Conservation (phyloP, 352 stramenopile species). For the Phytophthora capsici region DNA sequence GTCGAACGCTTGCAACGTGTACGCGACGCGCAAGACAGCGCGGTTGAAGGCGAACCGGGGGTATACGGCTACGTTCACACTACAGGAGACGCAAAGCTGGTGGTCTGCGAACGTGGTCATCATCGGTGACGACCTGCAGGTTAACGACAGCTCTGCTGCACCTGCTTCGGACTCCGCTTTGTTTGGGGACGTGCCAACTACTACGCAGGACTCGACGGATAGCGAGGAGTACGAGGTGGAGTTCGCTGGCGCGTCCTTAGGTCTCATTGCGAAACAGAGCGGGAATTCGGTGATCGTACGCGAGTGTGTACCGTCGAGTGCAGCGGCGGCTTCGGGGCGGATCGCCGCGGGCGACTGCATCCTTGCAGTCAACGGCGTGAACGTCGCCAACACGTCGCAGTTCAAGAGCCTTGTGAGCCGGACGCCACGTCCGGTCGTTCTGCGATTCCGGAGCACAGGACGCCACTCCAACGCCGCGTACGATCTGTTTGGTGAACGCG, state of each 20-base stretch:
- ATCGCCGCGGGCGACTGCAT: slow-evolving; percentile 76
- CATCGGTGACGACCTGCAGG: slow-evolving; percentile 79
- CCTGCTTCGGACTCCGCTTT: slow-evolving; percentile 28
- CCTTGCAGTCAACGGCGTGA: slow-evolving; percentile 72
- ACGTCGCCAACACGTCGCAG: slow-evolving; percentile 68
- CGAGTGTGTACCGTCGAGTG: slow-evolving; percentile 68
- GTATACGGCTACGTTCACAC: slow-evolving; percentile 84
- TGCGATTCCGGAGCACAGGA: slow-evolving; percentile 68
- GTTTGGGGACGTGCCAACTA: slow-evolving; percentile 33
- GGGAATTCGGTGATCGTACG: slow-evolving; percentile 67
- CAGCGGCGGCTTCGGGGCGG: slow-evolving; percentile 53
- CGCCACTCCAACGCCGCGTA: slow-evolving; percentile 53
- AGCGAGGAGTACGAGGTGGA: slow-evolving; percentile 74
- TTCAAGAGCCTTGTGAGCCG: slow-evolving; percentile 75
- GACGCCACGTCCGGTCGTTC: slow-evolving; percentile 63
- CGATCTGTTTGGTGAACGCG: slow-evolving; percentile 74
- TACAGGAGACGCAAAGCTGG: slow-evolving; percentile 83
- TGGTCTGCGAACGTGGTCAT: slow-evolving; percentile 85
- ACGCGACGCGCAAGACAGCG: slow-evolving; percentile 79
- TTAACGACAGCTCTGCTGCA: slow-evolving; percentile 30
- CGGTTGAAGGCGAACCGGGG: slow-evolving; percentile 77
- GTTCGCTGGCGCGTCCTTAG: slow-evolving; percentile 63
- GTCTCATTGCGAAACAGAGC: slow-evolving; percentile 78
- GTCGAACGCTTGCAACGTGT: slow-evolving; percentile 86
- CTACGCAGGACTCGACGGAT: slow-evolving; percentile 1